Evolutionary conservation across 148 eudicot genomes (phyloP).

Genomic region (Vaccinium darrowii): DNA sequence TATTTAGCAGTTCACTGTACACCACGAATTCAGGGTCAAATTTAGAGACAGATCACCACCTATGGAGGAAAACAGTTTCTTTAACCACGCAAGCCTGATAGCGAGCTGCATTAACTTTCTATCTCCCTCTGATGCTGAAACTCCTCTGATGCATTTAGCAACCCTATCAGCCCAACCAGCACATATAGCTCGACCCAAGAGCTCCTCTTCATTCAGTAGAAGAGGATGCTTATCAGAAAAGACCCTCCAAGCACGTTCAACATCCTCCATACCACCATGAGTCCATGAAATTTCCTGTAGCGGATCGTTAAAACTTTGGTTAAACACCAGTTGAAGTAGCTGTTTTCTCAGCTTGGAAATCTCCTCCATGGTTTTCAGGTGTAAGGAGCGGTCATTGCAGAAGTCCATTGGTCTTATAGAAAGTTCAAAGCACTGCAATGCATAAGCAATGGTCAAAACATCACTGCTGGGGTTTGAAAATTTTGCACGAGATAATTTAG

Average conservation of each 20-base stretch:
- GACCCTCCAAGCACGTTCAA: constrained; percentile 67
- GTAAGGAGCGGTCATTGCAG: constrained; percentile 55
- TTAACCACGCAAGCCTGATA: constrained; percentile 62
- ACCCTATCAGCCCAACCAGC: constrained; percentile 97
- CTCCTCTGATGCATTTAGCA: constrained; percentile 58
- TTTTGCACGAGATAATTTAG: constrained; percentile 53
- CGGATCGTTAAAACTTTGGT: constrained; percentile 30
- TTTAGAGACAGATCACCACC: constrained; percentile 60
- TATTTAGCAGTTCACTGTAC: constrained; percentile 61
- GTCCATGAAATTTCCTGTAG: constrained; percentile 59
- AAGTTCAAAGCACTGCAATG: constrained; percentile 78
- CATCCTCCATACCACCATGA: constrained; percentile 53
- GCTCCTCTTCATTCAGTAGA: constrained; percentile 51
- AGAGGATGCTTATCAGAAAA: constrained; percentile 48
- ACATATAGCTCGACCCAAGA: constrained; percentile 85
- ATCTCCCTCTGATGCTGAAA: constrained; percentile 39
- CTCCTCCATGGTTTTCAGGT: constrained; percentile 76
- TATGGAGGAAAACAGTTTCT: constrained; percentile 71
- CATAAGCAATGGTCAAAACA: constrained; percentile 71
- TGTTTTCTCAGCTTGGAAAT: constrained; percentile 83
- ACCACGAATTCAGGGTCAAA: constrained; percentile 78
- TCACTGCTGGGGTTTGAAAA: constrained; percentile 78
- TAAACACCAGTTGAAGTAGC: constrained; percentile 65
- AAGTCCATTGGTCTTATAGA: constrained; percentile 44
- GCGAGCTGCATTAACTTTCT: constrained; percentile 50